Conservation (phyloP, 2,329 filamentous ascomycete genomes). For the Triangularia verruculosa region DNA sequence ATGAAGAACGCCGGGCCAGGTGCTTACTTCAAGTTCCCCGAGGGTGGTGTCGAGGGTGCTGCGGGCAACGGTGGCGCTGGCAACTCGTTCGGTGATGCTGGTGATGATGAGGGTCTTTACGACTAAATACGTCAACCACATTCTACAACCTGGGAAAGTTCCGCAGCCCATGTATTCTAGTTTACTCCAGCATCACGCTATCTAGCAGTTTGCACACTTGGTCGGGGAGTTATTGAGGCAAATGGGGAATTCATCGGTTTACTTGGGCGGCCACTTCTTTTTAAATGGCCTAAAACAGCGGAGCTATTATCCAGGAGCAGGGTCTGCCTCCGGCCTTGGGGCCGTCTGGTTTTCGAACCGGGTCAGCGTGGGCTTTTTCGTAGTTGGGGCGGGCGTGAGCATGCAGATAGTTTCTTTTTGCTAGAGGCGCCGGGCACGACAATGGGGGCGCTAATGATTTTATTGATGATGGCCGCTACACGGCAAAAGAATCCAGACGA, state of each 20-base stretch:
- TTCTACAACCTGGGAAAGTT: background rate
- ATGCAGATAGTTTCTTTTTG: background rate
- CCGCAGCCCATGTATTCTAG: conserved; percentile 45
- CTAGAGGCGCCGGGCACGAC: background rate
- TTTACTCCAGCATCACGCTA: conserved; percentile 29
- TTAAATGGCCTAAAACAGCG: background rate
- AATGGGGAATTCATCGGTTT: background rate
- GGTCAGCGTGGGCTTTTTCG: background rate
- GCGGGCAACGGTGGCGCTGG: conserved; percentile 58
- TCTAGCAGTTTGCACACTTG: background rate
- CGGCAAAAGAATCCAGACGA: background rate
- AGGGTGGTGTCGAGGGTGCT: conserved; percentile 65
- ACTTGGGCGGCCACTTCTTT: background rate
- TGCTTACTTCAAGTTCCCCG: conserved; percentile 97
- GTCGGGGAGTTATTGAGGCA: background rate
- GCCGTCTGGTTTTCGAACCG: background rate
- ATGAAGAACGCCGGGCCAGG: conserved; percentile 98
- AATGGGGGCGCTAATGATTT: background rate
- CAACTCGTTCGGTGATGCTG: conserved; percentile 74
- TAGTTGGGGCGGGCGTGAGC: background rate
- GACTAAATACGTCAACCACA: conserved; percentile 59
- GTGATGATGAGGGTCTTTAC: conserved; percentile 95
- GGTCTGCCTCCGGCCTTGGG: background rate
- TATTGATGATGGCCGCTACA: background rate
- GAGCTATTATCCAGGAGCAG: background rate